phyloP scores from a whole-genome alignment of 1,284 basidiomycete species.

The Cutaneotrichosporon sp. region DNA sequence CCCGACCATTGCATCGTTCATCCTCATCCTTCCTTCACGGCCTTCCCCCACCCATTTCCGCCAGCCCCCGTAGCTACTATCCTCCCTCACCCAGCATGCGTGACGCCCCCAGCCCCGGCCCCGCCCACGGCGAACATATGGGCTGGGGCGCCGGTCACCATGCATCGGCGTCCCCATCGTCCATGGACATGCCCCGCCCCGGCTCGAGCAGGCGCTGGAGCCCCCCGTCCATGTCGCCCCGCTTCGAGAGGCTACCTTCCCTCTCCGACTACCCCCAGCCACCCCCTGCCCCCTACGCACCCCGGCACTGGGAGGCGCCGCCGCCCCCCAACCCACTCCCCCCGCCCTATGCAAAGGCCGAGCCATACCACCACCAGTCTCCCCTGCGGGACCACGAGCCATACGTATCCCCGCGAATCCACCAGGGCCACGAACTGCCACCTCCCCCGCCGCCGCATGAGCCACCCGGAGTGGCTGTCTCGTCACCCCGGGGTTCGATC shows the following conservation, averaged over 20 bases:
- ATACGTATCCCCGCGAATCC: neutral
- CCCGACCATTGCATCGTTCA: neutral
- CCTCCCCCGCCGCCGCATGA: neutral
- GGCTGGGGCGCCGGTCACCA: slow-evolving; percentile 1
- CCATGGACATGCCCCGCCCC: slow-evolving; percentile 12
- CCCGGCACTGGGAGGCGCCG: slow-evolving; percentile 6
- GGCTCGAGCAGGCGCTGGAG: slow-evolving; percentile 2
- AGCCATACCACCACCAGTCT: neutral
- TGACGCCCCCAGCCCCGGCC: slow-evolving; percentile 13
- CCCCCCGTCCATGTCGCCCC: slow-evolving; percentile 12
- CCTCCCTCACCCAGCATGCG: slow-evolving; percentile 20
- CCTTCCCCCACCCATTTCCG: slow-evolving; percentile 24
- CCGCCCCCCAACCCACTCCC: neutral
- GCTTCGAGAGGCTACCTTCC: slow-evolving; percentile 26
- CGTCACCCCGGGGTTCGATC: neutral
- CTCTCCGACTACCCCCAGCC: slow-evolving; percentile 21
- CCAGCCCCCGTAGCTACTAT: slow-evolving; percentile 18
- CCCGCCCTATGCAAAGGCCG: neutral
- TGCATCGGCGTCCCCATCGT: neutral
- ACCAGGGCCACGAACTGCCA: neutral
- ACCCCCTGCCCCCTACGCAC: neutral
- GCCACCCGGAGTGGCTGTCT: neutral
- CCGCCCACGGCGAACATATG: slow-evolving; percentile 1
- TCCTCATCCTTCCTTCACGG: slow-evolving; percentile 24
- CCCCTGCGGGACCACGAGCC: slow-evolving; percentile 1